A percentile compares a stretch with the other conserved stretches of the same genome.
These are phyloP conservation scores for Ambrosia trifida DNA, from an alignment of 129 eudicot species.

Conservation along the genomic window DNA sequence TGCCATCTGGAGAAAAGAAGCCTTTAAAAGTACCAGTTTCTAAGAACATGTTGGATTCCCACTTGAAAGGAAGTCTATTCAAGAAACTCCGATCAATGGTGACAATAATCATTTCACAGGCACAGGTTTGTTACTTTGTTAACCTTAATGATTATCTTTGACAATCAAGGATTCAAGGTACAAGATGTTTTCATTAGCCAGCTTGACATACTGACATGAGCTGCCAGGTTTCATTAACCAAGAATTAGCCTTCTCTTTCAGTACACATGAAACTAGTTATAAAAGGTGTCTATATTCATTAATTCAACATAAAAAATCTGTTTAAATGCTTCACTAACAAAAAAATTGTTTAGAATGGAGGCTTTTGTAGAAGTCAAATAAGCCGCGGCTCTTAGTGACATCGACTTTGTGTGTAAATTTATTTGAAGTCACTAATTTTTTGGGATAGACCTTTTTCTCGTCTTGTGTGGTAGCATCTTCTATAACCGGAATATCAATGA, in stretches of 20 bases:
- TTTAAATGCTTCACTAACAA: too few species aligned
- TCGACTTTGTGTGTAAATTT: too few species aligned
- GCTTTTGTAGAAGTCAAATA: too few species aligned
- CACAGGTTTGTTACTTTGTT: constrained; percentile 55
- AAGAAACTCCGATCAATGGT: constrained; percentile 66
- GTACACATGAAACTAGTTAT: constrained; percentile 4
- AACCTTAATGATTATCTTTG: neutral
- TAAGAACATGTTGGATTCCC: constrained; percentile 90
- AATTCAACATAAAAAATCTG: neutral
- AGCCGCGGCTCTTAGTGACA: too few species aligned
- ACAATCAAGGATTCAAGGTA: neutral
- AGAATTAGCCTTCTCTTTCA: constrained; percentile 1
- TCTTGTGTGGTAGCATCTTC: neutral
- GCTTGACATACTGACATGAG: constrained; percentile 2
- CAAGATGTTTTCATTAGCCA: constrained; percentile 1
- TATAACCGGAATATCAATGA: neutral
- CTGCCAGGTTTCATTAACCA: neutral
- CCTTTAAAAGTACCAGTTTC: constrained; percentile 79
- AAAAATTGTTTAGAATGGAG: too few species aligned
- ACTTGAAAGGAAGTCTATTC: constrained; percentile 66
- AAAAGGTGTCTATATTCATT: neutral
- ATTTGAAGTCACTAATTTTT: too few species aligned
- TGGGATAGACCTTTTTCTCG: neutral
- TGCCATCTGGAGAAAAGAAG: constrained; percentile 89
- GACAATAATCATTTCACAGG: constrained; percentile 74